Conservation (phyloP, 2,329 filamentous ascomycete genomes). For the Clathrospora elynae region DNA sequence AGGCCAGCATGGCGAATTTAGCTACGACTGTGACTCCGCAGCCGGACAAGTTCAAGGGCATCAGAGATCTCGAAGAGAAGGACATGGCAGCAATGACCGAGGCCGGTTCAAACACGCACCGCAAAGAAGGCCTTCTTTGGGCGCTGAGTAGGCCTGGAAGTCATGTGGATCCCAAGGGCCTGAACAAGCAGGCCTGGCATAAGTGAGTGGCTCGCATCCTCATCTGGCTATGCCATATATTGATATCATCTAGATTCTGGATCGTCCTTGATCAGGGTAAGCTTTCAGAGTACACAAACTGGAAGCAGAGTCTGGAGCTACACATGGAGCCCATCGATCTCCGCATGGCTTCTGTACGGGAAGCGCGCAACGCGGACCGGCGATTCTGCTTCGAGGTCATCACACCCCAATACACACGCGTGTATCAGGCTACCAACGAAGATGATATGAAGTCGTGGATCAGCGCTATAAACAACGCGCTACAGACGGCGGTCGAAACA, state of each 20-base stretch:
- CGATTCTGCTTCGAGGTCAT: conserved; percentile 99
- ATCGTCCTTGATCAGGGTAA: conserved; percentile 97
- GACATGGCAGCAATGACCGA: conserved; percentile 56
- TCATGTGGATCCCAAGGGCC: conserved; percentile 90
- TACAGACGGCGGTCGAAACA: conserved; percentile 93
- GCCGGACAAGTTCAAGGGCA: conserved; percentile 77
- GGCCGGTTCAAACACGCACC: conserved; percentile 65
- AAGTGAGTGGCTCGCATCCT: conserved; percentile 68
- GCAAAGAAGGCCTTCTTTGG: conserved; percentile 95
- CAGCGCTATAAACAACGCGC: conserved; percentile 90
- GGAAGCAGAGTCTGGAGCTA: conserved; percentile 95
- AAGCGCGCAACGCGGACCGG: conserved; percentile 91
- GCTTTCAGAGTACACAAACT: conserved; percentile 97
- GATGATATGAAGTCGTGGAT: conserved; percentile 99
- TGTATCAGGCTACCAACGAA: conserved; percentile 96
- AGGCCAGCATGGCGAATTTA: conserved; percentile 32
- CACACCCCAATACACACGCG: conserved; percentile 91
- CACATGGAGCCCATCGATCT: conserved; percentile 99
- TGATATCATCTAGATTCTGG: conserved; percentile 75
- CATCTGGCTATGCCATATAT: conserved; percentile 1
- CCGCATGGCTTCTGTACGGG: conserved; percentile 93
- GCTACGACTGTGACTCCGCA: conserved; percentile 44
- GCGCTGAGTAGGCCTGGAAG: conserved; percentile 89
- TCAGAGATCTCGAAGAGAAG: conserved; percentile 88
- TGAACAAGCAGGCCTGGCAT: conserved; percentile 98